A percentile compares a stretch with the other conserved stretches of the same genome.
Conservation (phyloP, 2,329 filamentous ascomycete genomes). For the Ascochyta viciae-villosae region DNA sequence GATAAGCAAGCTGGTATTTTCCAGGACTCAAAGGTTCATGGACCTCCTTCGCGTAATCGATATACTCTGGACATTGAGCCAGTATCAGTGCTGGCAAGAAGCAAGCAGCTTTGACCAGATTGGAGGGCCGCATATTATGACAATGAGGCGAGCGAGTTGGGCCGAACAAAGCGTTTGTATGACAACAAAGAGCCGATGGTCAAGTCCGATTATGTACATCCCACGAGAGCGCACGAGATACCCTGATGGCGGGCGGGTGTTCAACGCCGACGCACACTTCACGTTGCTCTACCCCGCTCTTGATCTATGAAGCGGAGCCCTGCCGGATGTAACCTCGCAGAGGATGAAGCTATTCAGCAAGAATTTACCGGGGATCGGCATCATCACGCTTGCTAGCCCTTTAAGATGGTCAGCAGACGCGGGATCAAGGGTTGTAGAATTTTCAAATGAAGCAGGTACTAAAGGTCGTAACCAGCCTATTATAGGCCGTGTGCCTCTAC, state of each 20-base stretch:
- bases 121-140: conserved; percentile 39
- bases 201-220: conserved; percentile 4
- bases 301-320: conserved; percentile 27
- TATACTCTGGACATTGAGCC: conserved; percentile 55
- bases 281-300: conserved; percentile 42
- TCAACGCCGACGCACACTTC: conserved; percentile 25
- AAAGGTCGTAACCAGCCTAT: neutral
- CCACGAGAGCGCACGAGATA: conserved; percentile 3
- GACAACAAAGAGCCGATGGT: neutral
- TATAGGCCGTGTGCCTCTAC: conserved; percentile 2
- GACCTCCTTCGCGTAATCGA: conserved; percentile 49
- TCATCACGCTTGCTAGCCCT: conserved; percentile 25
- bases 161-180: neutral
- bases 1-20: conserved; percentile 54
- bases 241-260: conserved; percentile 3
- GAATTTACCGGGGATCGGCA: conserved; percentile 20
- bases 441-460: conserved; percentile 1
- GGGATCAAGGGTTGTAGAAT: neutral
- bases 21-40: conserved; percentile 56
- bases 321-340: conserved; percentile 33
- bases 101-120: conserved; percentile 22
- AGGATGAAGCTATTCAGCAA: conserved; percentile 29
- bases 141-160: neutral
- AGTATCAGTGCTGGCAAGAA: conserved; percentile 32
- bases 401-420: conserved; percentile 6